These are phyloP conservation scores for Hypoxylon rickii DNA, from an alignment of 495 filamentous ascomycete genomes.

Conservation along the genomic window DNA sequence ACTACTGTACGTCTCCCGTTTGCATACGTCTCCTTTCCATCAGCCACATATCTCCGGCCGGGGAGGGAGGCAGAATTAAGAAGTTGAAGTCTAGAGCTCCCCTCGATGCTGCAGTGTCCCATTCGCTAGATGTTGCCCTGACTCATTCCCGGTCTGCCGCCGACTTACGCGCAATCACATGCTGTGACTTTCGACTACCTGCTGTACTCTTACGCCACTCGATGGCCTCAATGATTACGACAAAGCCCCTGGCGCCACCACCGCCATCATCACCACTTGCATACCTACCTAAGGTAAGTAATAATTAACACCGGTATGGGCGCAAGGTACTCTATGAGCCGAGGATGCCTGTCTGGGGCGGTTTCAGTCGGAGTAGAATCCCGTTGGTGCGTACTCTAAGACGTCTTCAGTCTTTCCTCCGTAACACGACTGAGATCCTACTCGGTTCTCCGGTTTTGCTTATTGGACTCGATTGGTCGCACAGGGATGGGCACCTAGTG, in stretches of 20 bases:
- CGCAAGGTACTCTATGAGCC: constrained; percentile 13
- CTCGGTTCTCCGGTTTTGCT: constrained; percentile 21
- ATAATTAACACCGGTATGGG: too few species aligned
- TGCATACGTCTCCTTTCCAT: constrained; percentile 15
- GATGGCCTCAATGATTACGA: too few species aligned
- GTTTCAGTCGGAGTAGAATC: not conserved
- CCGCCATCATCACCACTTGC: too few species aligned
- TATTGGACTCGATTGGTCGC: constrained; percentile 22
- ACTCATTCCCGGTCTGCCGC: constrained; percentile 19
- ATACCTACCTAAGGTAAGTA: too few species aligned
- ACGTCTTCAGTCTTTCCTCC: not conserved
- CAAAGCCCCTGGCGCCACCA: too few species aligned
- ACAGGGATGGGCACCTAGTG: constrained; percentile 13
- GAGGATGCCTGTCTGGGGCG: constrained; percentile 1
- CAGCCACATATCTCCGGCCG: constrained; percentile 11
- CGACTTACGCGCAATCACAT: constrained; percentile 8
- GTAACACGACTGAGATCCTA: not conserved
- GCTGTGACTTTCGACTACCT: constrained; percentile 6
- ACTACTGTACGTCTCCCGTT: constrained; percentile 31
- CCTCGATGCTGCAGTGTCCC: constrained; percentile 21
- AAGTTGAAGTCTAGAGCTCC: constrained; percentile 1
- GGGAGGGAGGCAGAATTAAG: too few species aligned
- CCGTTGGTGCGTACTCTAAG: constrained; percentile 20
- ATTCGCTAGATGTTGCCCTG: constrained; percentile 34
- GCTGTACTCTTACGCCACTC: constrained; percentile 13